Evolutionary conservation across 768 basidiomycete species (phyloP).

Genomic region (Suillus brevipes): DNA sequence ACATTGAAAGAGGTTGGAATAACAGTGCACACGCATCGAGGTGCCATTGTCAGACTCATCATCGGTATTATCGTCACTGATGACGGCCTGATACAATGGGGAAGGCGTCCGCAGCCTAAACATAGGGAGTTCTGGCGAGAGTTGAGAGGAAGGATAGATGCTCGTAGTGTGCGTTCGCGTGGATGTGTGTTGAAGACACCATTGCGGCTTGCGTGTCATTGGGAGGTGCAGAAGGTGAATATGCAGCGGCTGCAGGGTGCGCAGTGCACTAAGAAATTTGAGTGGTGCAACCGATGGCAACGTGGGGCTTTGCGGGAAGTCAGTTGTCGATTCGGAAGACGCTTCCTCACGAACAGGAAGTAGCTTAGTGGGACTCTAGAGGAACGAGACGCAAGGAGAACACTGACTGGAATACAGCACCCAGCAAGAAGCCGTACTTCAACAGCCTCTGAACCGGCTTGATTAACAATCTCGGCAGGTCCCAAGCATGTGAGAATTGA

Average conservation of each 20-base stretch:
- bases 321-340: too few species aligned
- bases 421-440: slow-evolving; percentile 88
- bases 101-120: slow-evolving; percentile 27
- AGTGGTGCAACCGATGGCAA: slow-evolving; percentile 48
- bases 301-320: too few species aligned
- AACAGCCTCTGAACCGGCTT: slow-evolving; percentile 96
- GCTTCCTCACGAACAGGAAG: too few species aligned
- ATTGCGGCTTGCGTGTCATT: too few species aligned
- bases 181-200: too few species aligned
- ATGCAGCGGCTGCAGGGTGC: slow-evolving; percentile 72
- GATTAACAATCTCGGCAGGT: slow-evolving; percentile 90
- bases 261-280: slow-evolving; percentile 70
- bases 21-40: slow-evolving; percentile 28
- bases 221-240: slow-evolving; percentile 64
- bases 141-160: slow-evolving; percentile 22
- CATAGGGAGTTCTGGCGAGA: slow-evolving; percentile 18
- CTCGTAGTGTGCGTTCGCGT: too few species aligned
- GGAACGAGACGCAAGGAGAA: too few species aligned
- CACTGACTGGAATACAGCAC: slow-evolving; percentile 49
- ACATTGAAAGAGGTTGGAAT: slow-evolving; percentile 27
- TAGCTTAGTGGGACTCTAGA: too few species aligned
- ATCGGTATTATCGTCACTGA: slow-evolving; percentile 2
- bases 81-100: slow-evolving; percentile 22
- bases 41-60: slow-evolving; percentile 8
- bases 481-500: slow-evolving; percentile 67